Evolutionary conservation across 805 yeast species (phyloP), one percentile per base, ranked within the genome.

Genomic region (Dipodascus albidus): DNA sequence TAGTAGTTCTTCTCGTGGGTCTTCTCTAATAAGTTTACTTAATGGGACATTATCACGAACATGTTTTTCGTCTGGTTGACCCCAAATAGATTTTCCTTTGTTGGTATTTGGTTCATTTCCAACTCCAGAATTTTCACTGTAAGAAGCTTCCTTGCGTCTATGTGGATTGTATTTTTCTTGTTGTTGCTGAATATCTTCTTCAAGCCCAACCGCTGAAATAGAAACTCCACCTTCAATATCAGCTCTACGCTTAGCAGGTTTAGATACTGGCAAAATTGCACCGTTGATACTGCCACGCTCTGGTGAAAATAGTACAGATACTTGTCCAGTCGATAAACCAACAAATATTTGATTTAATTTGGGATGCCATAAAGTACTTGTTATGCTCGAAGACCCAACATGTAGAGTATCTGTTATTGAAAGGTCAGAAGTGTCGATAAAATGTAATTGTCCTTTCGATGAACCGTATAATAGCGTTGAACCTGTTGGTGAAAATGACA

Each of bases 1-100:
- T 23, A 66, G 55, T 49, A 66, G 55, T 42, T 66, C 68, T 50
- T 67, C 70, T 22, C 70, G 47, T 1, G 70, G 70, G 52, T 66
- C 70, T 54, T 67, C 68, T n/a, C 50, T 49, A 3, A 38, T 44
- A 48, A 55, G 48, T 20, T 53, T 52, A 22, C 58, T 53, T 4
- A 54, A 35, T 11, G 50, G 55, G 1, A 61, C 59, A 33, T 56
- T 58, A 2, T 55, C 51, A 21, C 53, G 53, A 19, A 62, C 54
- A 38, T 59, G 59, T 41, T 58, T 55, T 23, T 47, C 54, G 38
- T 59, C 62, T 2, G 65, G 66, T 2, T 53, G 50, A 0, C 60
- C 64, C 63, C 67, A 59, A 1, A 59, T 55, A 3, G 62, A 62
- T 14, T 38, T 14, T 6, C 44, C 44, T 38, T 38, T 38, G 6